Base-by-base conservation (phyloP, 176 grass and related monocot genomes). In the Pharus latifolius region DNA sequence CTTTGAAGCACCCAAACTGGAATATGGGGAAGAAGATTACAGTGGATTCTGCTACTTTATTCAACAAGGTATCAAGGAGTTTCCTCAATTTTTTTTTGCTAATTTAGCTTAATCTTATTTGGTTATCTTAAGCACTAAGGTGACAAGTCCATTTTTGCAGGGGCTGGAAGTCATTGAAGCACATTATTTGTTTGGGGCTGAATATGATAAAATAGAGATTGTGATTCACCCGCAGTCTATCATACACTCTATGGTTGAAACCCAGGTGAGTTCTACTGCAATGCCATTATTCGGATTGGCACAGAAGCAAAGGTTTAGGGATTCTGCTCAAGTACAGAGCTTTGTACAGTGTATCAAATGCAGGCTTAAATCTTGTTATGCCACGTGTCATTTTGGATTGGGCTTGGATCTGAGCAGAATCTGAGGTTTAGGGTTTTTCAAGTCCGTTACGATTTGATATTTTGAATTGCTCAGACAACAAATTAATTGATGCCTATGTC, bases 21-120 rank as follows among this genome's bases (percentile, higher is more conserved):
- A 94, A 59, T 66, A 94, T 99, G 95, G 95, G 95, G 49, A 99
- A 94, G 76, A 99, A 99, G 83, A 99, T 99, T 72, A 99, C 95
- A 55, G 95, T 99, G 49, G 95, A 99, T 82, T 99, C 95, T 65
- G 95, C 95, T 75, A 99, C 95, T 42, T 79, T 99, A 33, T 99
- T 99, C 79, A 99, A 99, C 67, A 99, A 99, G 80, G 90, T 99
- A 40, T 73, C 25, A 56, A 72, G 19, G 41, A 70, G 10, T 58
- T 26, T 41, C n/a, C 25, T 74, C 10, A 30, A 51, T 10, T 35
- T 70, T 49, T 29, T 24, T 32, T 43, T 41, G 17, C 29, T 78
- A 65, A 52, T 62, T 18, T 40, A 72, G 27, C 44, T 3, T 56
- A 30, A 10, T 76, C 15, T 10, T 52, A 15, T 68, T 66, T 16